Percentiles rank a stretch among this genome's conserved stretches.
Conservation (phyloP, 2,329 filamentous ascomycete species). For the Pseudocercospora cruenta region DNA sequence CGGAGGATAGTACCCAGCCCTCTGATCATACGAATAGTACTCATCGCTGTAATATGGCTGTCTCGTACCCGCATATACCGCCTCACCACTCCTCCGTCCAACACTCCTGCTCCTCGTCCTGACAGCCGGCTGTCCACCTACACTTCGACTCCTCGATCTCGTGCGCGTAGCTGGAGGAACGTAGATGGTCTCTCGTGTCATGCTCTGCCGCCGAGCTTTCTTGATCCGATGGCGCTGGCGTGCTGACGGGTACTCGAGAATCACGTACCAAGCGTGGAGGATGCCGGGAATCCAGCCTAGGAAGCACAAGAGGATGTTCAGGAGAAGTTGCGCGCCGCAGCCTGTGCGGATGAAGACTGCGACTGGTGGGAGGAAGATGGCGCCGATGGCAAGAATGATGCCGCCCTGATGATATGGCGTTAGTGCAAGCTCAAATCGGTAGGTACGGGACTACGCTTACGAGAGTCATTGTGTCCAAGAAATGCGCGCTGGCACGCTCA, state of each 20-base stretch:
- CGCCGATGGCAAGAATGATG: slow-evolving; percentile 24
- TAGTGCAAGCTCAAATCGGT: not conserved
- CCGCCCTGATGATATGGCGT: slow-evolving; percentile 21
- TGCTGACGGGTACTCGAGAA: slow-evolving; percentile 22
- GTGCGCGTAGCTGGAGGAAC: slow-evolving; percentile 6
- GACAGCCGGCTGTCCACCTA: slow-evolving; percentile 3
- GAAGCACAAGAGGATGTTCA: slow-evolving; percentile 82
- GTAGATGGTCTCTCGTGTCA: slow-evolving; percentile 15
- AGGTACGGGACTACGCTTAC: not conserved
- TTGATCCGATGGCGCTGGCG: slow-evolving; percentile 19
- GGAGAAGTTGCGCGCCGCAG: slow-evolving; percentile 79
- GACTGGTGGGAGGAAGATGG: slow-evolving; percentile 68
- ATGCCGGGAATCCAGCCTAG: slow-evolving; percentile 58
- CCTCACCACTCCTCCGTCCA: slow-evolving; percentile 14
- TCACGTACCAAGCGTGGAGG: slow-evolving; percentile 25
- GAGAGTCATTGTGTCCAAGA: slow-evolving; percentile 16
- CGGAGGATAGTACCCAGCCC: slow-evolving; percentile 18
- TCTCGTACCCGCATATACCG: slow-evolving; percentile 16
- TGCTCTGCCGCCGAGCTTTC: slow-evolving; percentile 7
- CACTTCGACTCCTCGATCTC: slow-evolving; percentile 8
- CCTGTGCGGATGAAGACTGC: slow-evolving; percentile 89
- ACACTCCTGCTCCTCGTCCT: slow-evolving; percentile 18
- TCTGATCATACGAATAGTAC: slow-evolving; percentile 13
- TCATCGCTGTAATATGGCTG: slow-evolving; percentile 23
- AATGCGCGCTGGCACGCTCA: not conserved